Percentiles rank a stretch among this genome's conserved stretches.
These are phyloP conservation scores for Phytophthora megakarya DNA, from an alignment of 352 stramenopile genomes.

Conservation along the genomic window DNA sequence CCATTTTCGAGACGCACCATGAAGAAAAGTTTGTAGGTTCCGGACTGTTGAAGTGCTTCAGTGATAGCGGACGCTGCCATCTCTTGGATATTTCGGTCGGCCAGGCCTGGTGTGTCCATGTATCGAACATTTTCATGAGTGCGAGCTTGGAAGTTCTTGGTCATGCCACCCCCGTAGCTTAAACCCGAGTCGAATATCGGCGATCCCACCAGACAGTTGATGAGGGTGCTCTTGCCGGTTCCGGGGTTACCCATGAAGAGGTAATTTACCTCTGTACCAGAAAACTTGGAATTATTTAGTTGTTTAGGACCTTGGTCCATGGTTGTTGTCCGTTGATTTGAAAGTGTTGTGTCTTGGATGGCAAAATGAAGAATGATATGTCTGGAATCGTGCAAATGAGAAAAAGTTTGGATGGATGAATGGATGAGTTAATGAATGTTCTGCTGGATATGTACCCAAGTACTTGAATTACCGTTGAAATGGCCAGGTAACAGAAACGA, in stretches of 20 bases:
- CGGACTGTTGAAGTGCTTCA: slow-evolving; percentile 17
- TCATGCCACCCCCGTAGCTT: neutral
- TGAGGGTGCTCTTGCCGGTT: slow-evolving; percentile 2
- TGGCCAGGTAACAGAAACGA: no score
- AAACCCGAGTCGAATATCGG: neutral
- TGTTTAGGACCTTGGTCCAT: neutral
- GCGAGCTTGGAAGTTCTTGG: neutral
- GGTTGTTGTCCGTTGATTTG: neutral
- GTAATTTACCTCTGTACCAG: neutral
- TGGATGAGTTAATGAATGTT: no score
- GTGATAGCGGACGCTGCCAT: slow-evolving; percentile 20
- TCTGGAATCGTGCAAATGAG: neutral
- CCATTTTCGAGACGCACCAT: slow-evolving; percentile 29
- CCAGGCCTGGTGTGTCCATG: slow-evolving; percentile 34
- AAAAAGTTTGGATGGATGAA: no score
- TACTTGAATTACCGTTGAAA: no score
- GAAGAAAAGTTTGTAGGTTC: slow-evolving; percentile 35
- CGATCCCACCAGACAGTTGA: slow-evolving; percentile 4
- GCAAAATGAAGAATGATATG: neutral
- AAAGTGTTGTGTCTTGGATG: neutral
- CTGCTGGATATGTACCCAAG: no score
- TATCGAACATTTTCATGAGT: slow-evolving; percentile 1
- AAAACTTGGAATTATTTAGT: neutral
- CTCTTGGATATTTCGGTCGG: slow-evolving; percentile 9
- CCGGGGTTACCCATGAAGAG: slow-evolving; percentile 12